Evolutionary conservation across 1,284 basidiomycete species (phyloP), one percentile per base, ranked within the genome.

Genomic region (Sporisorium reilianum): DNA sequence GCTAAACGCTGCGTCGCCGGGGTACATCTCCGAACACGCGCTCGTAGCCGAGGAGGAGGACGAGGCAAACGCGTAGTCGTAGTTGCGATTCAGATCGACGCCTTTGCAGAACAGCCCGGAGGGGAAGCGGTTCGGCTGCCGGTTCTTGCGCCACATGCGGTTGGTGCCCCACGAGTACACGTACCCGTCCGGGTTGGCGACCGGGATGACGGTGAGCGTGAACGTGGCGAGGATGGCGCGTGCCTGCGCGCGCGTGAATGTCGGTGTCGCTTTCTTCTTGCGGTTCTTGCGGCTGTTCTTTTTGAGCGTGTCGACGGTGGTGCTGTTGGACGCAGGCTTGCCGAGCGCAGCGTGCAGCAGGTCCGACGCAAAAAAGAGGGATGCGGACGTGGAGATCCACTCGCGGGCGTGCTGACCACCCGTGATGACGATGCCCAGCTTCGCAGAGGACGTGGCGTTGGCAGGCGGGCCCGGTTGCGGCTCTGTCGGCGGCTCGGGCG

Each of bases 131-230:
- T 72, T 53, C 18, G 85, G 83, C 20, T 86, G 91, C 2, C 93
- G 88, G 77, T 92, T 94, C 87, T 95, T 94, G 82, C 91, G 89
- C 93, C 93, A 95, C 75, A 92, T 89, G 1, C 93, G 88, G 64
- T 92, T 90, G 11, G 67, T 48, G 55, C 90, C 88, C 84, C 87
- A 88, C 3, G 87, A 90, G 80, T 90, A 91, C 2, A 86, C 88
- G 80, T 93, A 94, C 0, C 93, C 93, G 78, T 95, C 93, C 7
- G 92, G 92, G 79, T 95, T 95, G 6, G 92, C 89, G 0, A 90
- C 86, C 0, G 93, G 92, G 10, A 95, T 87, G 65, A 95, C 88
- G 57, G 92, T 90, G 82, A 95, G 91, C 42, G 90, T 89, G 79
- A 90, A 91, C 34, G 86, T 80, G 16, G 89, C 85, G 14, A 93